Evolutionary conservation across 2,329 filamentous ascomycete genomes (phyloP).

Genomic region (Aspergillus terreus): DNA sequence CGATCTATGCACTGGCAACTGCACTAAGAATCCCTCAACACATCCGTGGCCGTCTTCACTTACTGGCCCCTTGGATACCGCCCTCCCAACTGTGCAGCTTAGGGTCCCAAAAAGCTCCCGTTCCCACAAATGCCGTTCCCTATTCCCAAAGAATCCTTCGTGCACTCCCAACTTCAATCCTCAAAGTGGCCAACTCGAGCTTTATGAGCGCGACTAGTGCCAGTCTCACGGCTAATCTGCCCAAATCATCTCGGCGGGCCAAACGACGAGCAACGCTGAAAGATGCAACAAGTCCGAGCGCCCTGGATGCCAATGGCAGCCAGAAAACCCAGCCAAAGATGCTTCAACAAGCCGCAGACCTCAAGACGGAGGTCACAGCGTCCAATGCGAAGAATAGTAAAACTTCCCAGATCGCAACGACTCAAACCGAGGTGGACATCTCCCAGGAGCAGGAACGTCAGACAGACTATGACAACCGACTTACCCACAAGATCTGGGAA

Average conservation of each 20-base stretch:
- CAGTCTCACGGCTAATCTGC: conserved; percentile 74
- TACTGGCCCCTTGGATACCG: conserved; percentile 87
- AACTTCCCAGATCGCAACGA: conserved; percentile 6
- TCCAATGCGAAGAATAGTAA: conserved; percentile 12
- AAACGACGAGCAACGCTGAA: conserved; percentile 54
- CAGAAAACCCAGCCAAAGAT: conserved; percentile 13
- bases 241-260: conserved; percentile 59
- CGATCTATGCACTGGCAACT: conserved; percentile 95
- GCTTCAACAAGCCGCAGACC: conserved; percentile 17
- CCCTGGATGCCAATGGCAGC: conserved; percentile 50
- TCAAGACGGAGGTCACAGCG: conserved; percentile 14
- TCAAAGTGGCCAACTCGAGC: conserved; percentile 91
- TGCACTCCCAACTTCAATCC: conserved; percentile 80
- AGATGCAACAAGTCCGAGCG: conserved; percentile 34
- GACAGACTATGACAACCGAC: conserved; percentile 68
- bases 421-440: conserved; percentile 12
- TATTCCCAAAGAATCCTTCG: conserved; percentile 88
- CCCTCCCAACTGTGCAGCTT: conserved; percentile 87
- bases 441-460: conserved; percentile 36
- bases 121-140: conserved; percentile 80
- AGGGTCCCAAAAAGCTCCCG: conserved; percentile 67
- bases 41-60: conserved; percentile 88
- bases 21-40: conserved; percentile 94
- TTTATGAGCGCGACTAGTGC: conserved; percentile 92
- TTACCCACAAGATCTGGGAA: conserved; percentile 94